Conservation (phyloP, 768 basidiomycete genomes). For the Serendipita sp. region DNA sequence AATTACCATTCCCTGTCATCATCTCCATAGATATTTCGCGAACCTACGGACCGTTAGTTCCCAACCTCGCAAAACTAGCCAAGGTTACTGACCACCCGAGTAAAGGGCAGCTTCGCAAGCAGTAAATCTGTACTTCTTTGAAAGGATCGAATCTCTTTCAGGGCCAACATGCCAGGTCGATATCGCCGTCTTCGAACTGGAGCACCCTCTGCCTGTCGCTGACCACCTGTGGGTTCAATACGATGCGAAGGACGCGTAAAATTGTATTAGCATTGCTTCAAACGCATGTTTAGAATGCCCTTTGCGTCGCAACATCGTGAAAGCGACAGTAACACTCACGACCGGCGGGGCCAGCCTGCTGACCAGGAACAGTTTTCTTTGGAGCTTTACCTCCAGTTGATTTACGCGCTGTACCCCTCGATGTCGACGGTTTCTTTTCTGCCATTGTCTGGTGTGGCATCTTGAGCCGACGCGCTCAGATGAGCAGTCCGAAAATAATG, state of each 20-base stretch:
- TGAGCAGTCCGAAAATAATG: too few species aligned
- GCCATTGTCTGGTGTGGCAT: neutral
- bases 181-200: slow-evolving; percentile 28
- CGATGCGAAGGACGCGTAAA: neutral
- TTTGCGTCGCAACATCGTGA: slow-evolving; percentile 3
- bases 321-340: neutral
- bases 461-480: neutral
- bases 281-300: slow-evolving; percentile 5
- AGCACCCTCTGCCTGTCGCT: neutral
- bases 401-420: slow-evolving; percentile 54
- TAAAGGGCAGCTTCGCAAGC: slow-evolving; percentile 77
- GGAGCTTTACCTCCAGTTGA: slow-evolving; percentile 59
- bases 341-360: neutral
- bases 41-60: slow-evolving; percentile 36
- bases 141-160: slow-evolving; percentile 87
- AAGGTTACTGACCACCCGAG: slow-evolving; percentile 55
- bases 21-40: slow-evolving; percentile 88
- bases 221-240: neutral
- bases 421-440: neutral
- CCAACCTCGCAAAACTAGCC: neutral
- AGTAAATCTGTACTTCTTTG: slow-evolving; percentile 86
- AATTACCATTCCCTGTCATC: slow-evolving; percentile 57
- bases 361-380: slow-evolving; percentile 13
- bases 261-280: slow-evolving; percentile 1
- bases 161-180: slow-evolving; percentile 77